Evolutionary conservation across 2,329 filamentous ascomycete genomes (phyloP).

Genomic region (Dactylonectria macrodidyma): DNA sequence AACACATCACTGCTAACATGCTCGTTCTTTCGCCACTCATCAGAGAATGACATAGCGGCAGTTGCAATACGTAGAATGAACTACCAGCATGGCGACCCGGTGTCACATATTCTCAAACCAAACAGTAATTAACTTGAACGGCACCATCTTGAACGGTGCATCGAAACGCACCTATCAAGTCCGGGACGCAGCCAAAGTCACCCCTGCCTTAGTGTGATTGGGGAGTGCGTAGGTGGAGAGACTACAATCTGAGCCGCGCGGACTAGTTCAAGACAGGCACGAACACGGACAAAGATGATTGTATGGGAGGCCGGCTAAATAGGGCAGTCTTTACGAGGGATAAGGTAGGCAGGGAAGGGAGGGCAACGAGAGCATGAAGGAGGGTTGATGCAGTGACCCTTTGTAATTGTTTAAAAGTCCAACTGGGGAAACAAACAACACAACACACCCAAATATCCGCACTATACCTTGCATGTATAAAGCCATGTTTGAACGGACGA

Average conservation of each 20-base stretch:
- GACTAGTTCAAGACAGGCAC: slow-evolving; percentile 10
- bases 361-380: not conserved
- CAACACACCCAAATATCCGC: not conserved
- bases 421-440: not conserved
- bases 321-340: slow-evolving; percentile 8
- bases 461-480: not conserved
- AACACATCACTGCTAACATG: no score
- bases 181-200: slow-evolving; percentile 27
- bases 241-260: slow-evolving; percentile 12
- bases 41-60: no score
- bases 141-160: not conserved
- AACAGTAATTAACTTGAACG: no score
- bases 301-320: not conserved
- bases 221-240: not conserved
- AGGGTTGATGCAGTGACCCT: not conserved
- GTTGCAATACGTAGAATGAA: no score
- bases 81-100: no score
- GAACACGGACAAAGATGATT: slow-evolving; percentile 6
- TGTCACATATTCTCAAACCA: no score
- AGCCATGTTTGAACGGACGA: not conserved
- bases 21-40: no score
- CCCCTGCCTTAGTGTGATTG: slow-evolving; percentile 38
- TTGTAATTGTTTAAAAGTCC: not conserved
- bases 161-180: slow-evolving; percentile 13
- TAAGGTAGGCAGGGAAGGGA: not conserved